A percentile compares a stretch with the other conserved stretches of the same genome.
These are phyloP conservation scores for Calonectria crousiana DNA, from an alignment of 2,329 filamentous ascomycete species.

Conservation along the genomic window DNA sequence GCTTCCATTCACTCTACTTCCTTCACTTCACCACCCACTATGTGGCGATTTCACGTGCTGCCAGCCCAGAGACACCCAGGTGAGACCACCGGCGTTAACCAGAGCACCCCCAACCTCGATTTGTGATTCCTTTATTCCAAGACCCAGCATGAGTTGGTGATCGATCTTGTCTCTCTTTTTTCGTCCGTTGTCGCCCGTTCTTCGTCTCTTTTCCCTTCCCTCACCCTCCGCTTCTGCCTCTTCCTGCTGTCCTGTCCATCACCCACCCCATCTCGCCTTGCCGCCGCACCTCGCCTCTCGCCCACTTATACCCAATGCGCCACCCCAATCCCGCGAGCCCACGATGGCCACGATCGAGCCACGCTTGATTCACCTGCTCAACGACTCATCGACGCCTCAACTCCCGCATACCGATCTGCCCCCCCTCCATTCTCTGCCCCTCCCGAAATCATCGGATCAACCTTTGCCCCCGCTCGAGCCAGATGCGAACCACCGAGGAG, in stretches of 20 bases:
- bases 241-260: slow-evolving; percentile 1
- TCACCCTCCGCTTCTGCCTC: slow-evolving; percentile 21
- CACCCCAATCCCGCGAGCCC: slow-evolving; percentile 45
- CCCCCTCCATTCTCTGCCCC: slow-evolving; percentile 62
- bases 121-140: slow-evolving; percentile 34
- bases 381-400: slow-evolving; percentile 65
- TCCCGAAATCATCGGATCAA: slow-evolving; percentile 57
- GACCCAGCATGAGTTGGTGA: slow-evolving; percentile 39
- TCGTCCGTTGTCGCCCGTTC: slow-evolving; percentile 8
- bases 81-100: slow-evolving; percentile 43
- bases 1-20: slow-evolving; percentile 20
- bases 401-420: slow-evolving; percentile 66
- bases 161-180: slow-evolving; percentile 32
- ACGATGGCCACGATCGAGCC: slow-evolving; percentile 77
- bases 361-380: slow-evolving; percentile 74
- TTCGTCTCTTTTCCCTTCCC: slow-evolving; percentile 25
- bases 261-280: slow-evolving; percentile 8
- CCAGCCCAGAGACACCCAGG: slow-evolving; percentile 36
- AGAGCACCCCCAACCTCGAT: slow-evolving; percentile 37
- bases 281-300: slow-evolving; percentile 26
- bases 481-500: slow-evolving; percentile 57
- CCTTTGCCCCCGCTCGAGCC: slow-evolving; percentile 67
- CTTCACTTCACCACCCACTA: slow-evolving; percentile 29
- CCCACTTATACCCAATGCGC: slow-evolving; percentile 45
- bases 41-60: slow-evolving; percentile 49